Evolutionary conservation across 805 yeast species (phyloP), one percentile per base, ranked within the genome.

Genomic region (Zygosaccharomyces bailii): DNA sequence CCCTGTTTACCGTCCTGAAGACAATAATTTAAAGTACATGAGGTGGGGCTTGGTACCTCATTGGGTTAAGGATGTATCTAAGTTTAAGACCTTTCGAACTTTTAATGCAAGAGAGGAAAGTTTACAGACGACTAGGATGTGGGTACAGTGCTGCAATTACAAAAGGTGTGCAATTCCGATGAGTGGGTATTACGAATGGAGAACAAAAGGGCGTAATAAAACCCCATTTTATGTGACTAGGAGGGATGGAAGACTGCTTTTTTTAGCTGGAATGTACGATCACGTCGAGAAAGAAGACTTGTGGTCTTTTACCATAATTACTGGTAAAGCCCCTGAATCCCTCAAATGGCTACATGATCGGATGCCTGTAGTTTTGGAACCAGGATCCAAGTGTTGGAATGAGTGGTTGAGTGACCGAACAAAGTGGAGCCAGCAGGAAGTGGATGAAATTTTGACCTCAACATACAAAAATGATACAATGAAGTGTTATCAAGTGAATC

Each of bases 171-270:
- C 83, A 1, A 78, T 88, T 0, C 91, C 95, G 0, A 74, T 86
- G 31, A 75, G 78, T 55, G 96, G 96, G 0, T 90, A 90, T 62
- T 90, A 78, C 57, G 97, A 90, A 63, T 90, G 97, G 96, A 51
- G 56, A 13, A 49, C 58, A 2, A 45, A 44, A 13, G 59, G 57
- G 8, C 67, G 59, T 42, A 64, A 67, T 7, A 83, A 79, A 56
- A 60, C 62, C 0, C 96, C 96, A 0, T 78, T 82, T 59, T 90
- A 69, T 56, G 72, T 89, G 13, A 75, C 72, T 25, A 70, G 84
- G 24, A 72, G 70, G 33, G 78, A 75, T 44, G 63, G 66, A 0
- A 67, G 75, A 5, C 52, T 89, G 33, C 65, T 84, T 63, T 86
- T 76, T 57, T 62, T 87, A 17, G 90, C 95, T 1, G 88, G 85